These are phyloP conservation scores for Neurospora pannonica DNA, from an alignment of 495 filamentous ascomycete species.

Conservation along the genomic window DNA sequence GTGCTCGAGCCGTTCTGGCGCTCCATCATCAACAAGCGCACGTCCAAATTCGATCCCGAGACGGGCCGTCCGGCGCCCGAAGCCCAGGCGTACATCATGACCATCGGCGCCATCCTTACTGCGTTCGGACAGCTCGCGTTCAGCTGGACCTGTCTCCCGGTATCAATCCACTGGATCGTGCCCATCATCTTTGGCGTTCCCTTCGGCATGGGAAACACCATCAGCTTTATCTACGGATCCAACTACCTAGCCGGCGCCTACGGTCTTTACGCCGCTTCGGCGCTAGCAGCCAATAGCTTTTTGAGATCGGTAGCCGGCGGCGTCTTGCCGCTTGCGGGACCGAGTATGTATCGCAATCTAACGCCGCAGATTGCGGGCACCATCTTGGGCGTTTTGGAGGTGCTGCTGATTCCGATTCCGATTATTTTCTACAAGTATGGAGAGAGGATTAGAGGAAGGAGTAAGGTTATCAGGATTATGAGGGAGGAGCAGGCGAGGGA, in stretches of 20 bases:
- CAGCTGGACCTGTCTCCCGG: conserved; percentile 68
- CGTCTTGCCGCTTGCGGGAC: conserved; percentile 62
- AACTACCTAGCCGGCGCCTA: conserved; percentile 75
- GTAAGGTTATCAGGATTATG: conserved; percentile 57
- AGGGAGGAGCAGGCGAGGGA: conserved; percentile 57
- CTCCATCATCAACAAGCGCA: conserved; percentile 58
- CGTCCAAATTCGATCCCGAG: conserved; percentile 46
- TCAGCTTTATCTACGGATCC: conserved; percentile 65
- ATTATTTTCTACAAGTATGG: conserved; percentile 72
- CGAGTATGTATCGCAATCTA: conserved; percentile 55
- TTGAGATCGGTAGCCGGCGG: conserved; percentile 59
- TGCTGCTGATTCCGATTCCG: conserved; percentile 66
- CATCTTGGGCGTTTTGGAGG: conserved; percentile 59
- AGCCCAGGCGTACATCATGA: conserved; percentile 63
- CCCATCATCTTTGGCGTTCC: conserved; percentile 70
- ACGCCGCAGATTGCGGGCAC: conserved; percentile 74
- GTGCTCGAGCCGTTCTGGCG: conserved; percentile 60
- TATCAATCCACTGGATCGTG: conserved; percentile 62
- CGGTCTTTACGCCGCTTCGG: conserved; percentile 68
- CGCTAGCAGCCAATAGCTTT: conserved; percentile 71
- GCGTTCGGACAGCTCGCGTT: conserved; percentile 71
- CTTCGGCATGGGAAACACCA: conserved; percentile 67
- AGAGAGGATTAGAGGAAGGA: conserved; percentile 54
- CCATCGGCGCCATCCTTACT: conserved; percentile 56
- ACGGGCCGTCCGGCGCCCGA: conserved; percentile 63